Evolutionary conservation across 2,329 filamentous ascomycete genomes (phyloP).

Genomic region (Neofusicoccum laricinum): DNA sequence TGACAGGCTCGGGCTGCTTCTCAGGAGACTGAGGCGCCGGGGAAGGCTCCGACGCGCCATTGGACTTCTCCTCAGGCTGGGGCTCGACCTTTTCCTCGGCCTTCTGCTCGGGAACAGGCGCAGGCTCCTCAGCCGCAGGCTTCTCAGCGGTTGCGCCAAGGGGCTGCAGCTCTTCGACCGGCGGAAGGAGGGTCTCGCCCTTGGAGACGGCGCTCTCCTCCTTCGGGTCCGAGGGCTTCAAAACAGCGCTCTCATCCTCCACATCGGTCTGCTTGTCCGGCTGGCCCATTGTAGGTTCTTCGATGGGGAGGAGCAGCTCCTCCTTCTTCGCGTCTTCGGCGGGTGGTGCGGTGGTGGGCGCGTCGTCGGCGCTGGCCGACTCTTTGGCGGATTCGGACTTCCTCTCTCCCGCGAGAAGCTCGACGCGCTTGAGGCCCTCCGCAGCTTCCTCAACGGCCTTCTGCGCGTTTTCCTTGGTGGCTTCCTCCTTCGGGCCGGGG

Average conservation of each 20-base stretch:
- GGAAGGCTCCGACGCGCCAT: slow-evolving; percentile 28
- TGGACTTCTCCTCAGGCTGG: slow-evolving; percentile 27
- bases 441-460: slow-evolving; percentile 14
- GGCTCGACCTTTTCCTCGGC: neutral
- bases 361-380: neutral
- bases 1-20: slow-evolving; percentile 18
- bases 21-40: slow-evolving; percentile 25
- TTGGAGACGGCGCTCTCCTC: slow-evolving; percentile 37
- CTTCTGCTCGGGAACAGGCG: neutral
- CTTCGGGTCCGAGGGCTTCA: slow-evolving; percentile 41
- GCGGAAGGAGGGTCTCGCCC: slow-evolving; percentile 34
- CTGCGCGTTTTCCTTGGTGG: slow-evolving; percentile 16
- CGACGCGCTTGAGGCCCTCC: neutral
- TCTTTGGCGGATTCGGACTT: neutral
- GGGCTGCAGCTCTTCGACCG: slow-evolving; percentile 24
- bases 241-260: slow-evolving; percentile 38
- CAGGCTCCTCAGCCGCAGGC: neutral
- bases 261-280: slow-evolving; percentile 44
- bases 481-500: slow-evolving; percentile 22
- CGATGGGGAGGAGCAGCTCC: slow-evolving; percentile 20
- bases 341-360: neutral
- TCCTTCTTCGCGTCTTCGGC: slow-evolving; percentile 15
- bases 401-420: slow-evolving; percentile 12
- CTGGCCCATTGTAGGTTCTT: slow-evolving; percentile 31
- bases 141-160: slow-evolving; percentile 5